Percentiles rank a stretch among this genome's conserved stretches.
Conservation (phyloP, 2,329 filamentous ascomycete species). For the Emericellopsis cladophorae region DNA sequence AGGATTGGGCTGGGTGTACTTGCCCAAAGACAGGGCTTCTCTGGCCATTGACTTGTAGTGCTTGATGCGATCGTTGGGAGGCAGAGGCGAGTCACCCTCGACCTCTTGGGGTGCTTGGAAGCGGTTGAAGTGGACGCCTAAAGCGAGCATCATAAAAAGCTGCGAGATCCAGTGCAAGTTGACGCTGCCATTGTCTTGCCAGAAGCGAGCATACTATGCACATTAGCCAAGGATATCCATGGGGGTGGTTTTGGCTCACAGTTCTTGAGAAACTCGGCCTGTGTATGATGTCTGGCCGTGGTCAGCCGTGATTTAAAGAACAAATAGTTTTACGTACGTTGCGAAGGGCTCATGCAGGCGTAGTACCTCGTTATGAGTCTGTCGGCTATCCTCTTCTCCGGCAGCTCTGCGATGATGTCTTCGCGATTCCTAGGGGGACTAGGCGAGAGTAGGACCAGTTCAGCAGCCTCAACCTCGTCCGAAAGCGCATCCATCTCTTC, state of each 20-base stretch:
- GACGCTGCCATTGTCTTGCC: constrained; percentile 23
- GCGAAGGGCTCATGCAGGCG: constrained; percentile 35
- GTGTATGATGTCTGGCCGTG: constrained; percentile 34
- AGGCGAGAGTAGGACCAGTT: constrained; percentile 28
- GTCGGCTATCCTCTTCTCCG: constrained; percentile 32
- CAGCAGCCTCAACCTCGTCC: constrained; percentile 23
- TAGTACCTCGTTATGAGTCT: constrained; percentile 41
- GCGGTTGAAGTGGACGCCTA: constrained; percentile 30
- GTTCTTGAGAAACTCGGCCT: constrained; percentile 20
- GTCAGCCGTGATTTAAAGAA: background rate
- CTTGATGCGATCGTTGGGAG: constrained; percentile 30
- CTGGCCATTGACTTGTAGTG: constrained; percentile 34
- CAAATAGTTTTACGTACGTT: constrained; percentile 5
- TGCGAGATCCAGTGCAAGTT: constrained; percentile 36
- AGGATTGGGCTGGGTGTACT: constrained; percentile 34
- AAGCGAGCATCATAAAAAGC: constrained; percentile 32
- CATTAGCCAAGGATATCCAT: background rate
- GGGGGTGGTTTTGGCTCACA: background rate
- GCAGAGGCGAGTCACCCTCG: constrained; percentile 21
- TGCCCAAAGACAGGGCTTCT: constrained; percentile 36
- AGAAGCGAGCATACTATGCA: constrained; percentile 27
- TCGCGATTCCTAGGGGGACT: constrained; percentile 24
- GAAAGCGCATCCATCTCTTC: constrained; percentile 13
- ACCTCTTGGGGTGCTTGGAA: constrained; percentile 31
- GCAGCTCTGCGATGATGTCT: constrained; percentile 34